Evolutionary conservation across 2,329 filamentous ascomycete genomes (phyloP), one percentile per base, ranked within the genome.

Genomic region (Aureobasidium sp.): DNA sequence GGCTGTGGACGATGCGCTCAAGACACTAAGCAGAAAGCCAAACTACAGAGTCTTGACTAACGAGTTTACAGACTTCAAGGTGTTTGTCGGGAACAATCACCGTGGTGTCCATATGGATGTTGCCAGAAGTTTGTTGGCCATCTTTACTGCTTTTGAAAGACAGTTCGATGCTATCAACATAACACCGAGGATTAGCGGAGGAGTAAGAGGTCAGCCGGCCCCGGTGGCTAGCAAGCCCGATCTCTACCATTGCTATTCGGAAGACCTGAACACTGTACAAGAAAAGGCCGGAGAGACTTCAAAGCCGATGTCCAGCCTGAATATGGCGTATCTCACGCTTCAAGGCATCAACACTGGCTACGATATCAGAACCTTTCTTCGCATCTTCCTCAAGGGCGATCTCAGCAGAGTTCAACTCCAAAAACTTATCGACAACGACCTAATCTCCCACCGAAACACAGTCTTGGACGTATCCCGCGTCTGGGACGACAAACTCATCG

Each of bases 141-240:
- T 62, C 22, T 57, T 57, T 7, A 62, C 61, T n/a, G 52, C 52
- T 3, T 62, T 62, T 27, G 61, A 62, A 20, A 41, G 52, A 27
- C 61, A 62, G 4, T 48, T 62, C 6, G 52, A 62, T 29, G 20
- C 42, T 2, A 52, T 62, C 42, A 49, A 47, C 11, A 49, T 20
- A 5, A 58, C 61, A 17, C 29, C 22, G 1, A 45, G 51, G 8
- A 58, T 62, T 12, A n/a, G 52, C 5, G 44, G 44, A 1, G 56
- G 56, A 34, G 34, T 58, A 0, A 29, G 31, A n/a, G 55, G 29
- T 14, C 5, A 47, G n/a, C 29, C 29, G n/a, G 27, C 37, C 12
- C 25, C 53, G 5, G 6, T 25, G 27, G 25, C 53, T 25, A 29
- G 27, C 27, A 44, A 27, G 8, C 27, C 53, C 5, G 31, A 27